Evolutionary conservation across 805 yeast species (phyloP).

Genomic region (Saturnispora bothae): DNA sequence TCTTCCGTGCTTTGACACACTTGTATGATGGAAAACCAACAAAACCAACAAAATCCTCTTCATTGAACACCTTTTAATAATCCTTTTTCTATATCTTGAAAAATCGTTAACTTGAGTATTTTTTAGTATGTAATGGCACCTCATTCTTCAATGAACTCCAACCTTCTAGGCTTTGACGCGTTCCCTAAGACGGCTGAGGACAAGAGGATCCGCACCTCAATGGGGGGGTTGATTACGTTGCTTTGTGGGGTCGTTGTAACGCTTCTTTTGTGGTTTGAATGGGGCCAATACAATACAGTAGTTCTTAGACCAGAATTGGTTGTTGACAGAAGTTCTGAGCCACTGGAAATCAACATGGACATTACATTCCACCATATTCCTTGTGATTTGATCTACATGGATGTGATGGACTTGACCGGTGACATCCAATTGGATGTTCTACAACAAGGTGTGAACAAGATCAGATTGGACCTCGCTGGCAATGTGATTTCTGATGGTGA

Average conservation of each 20-base stretch:
- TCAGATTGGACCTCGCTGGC: slow-evolving; percentile 50
- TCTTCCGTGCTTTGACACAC: slow-evolving; percentile 66
- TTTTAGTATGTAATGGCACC: background rate
- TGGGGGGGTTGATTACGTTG: slow-evolving; percentile 85
- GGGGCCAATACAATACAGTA: slow-evolving; percentile 59
- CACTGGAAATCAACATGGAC: slow-evolving; percentile 71
- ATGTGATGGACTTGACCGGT: slow-evolving; percentile 82
- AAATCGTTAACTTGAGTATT: no score
- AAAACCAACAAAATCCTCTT: no score
- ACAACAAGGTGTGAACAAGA: slow-evolving; percentile 60
- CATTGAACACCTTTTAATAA: no score
- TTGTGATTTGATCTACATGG: slow-evolving; percentile 72
- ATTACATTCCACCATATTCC: slow-evolving; percentile 78
- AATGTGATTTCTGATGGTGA: slow-evolving; percentile 29
- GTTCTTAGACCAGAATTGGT: slow-evolving; percentile 73
- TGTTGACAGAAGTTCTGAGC: slow-evolving; percentile 74
- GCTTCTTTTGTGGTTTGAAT: slow-evolving; percentile 60
- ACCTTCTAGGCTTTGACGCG: slow-evolving; percentile 64
- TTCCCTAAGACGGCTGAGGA: slow-evolving; percentile 92
- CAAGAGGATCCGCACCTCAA: slow-evolving; percentile 74
- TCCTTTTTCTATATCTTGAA: no score
- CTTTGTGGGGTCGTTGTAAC: slow-evolving; percentile 52
- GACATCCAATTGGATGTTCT: slow-evolving; percentile 68
- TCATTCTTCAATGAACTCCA: background rate
- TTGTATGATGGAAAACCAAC: no score